phyloP scores from a whole-genome alignment of 108 stramenopile species.

The Nitzschia sp. region DNA sequence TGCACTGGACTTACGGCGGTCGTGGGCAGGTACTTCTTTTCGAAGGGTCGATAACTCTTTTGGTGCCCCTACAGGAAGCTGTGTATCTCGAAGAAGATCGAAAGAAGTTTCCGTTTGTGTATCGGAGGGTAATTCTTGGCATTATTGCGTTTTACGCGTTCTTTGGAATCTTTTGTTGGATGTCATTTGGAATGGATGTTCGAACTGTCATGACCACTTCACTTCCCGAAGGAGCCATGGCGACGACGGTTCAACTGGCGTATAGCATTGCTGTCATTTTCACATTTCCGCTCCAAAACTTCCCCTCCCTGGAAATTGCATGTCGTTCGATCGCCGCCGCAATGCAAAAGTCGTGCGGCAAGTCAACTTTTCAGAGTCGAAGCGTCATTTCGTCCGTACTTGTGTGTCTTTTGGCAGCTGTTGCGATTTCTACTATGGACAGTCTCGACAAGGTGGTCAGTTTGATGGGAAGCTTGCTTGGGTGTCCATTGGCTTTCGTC shows the following conservation, averaged over 20 bases:
- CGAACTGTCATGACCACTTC: conserved; percentile 67
- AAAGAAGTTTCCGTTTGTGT: conserved; percentile 55
- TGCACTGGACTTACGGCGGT: too few species aligned
- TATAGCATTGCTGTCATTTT: conserved; percentile 73
- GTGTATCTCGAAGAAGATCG: conserved; percentile 48
- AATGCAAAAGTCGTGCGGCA: conserved; percentile 20
- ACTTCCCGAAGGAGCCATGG: conserved; percentile 46
- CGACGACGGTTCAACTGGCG: conserved; percentile 67
- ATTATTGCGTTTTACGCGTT: conserved; percentile 70
- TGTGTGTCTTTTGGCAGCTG: conserved; percentile 45
- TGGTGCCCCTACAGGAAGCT: conserved; percentile 77
- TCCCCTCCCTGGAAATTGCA: conserved; percentile 72
- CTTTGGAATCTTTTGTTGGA: conserved; percentile 64
- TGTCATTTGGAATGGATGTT: conserved; percentile 62
- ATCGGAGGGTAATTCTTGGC: conserved; percentile 49
- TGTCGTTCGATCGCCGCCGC: conserved; percentile 32
- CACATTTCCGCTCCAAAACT: conserved; percentile 79
- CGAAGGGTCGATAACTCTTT: conserved; percentile 62
- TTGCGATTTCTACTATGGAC: conserved; percentile 54
- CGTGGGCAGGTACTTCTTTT: conserved; percentile 16
- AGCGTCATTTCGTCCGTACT: conserved; percentile 47
- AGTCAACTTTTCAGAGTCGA: conserved; percentile 22
- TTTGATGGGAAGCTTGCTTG: conserved; percentile 65
- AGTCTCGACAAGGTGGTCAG: conserved; percentile 69
- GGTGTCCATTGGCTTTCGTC: conserved; percentile 70